These are phyloP conservation scores for Fomitiporia mediterranea DNA, from an alignment of 1,284 basidiomycete species.

Conservation along the genomic window DNA sequence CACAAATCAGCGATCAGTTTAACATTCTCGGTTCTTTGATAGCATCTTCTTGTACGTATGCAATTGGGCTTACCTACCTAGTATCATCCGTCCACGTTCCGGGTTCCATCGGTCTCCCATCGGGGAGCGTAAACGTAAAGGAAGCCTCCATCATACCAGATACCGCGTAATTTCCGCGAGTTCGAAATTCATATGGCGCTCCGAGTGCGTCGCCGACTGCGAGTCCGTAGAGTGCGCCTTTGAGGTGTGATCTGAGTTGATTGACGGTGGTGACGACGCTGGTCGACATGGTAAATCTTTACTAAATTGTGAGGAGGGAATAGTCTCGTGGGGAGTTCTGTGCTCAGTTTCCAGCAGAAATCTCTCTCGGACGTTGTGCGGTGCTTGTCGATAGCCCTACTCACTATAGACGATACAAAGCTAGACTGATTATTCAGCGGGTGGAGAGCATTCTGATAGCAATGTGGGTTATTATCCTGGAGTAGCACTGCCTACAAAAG, in stretches of 20 bases:
- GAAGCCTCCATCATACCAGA: conserved; percentile 21
- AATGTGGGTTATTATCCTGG: too few relatives aligned
- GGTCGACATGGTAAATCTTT: not conserved
- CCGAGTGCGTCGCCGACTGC: conserved; percentile 23
- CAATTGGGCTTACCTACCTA: not conserved
- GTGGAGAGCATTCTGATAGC: too few relatives aligned
- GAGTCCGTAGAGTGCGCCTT: conserved; percentile 22
- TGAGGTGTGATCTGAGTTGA: conserved; percentile 17
- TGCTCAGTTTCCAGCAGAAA: too few relatives aligned
- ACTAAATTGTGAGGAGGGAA: too few relatives aligned
- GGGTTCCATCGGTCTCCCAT: conserved; percentile 17
- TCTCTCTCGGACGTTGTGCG: too few relatives aligned
- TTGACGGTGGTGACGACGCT: too few relatives aligned
- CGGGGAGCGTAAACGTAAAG: conserved; percentile 14
- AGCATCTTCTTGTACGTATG: not conserved
- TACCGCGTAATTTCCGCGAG: conserved; percentile 19
- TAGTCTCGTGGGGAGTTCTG: too few relatives aligned
- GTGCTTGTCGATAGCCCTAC: too few relatives aligned
- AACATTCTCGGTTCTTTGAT: too few relatives aligned
- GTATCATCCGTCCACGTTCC: conserved; percentile 25
- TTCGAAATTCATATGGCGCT: conserved; percentile 23
- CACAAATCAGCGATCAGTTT: not conserved
- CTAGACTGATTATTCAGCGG: too few relatives aligned
- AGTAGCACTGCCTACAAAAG: too few relatives aligned
- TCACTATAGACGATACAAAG: too few relatives aligned